Conservation (phyloP, 176 grass and related monocot genomes). For the Thalia dealbata region DNA sequence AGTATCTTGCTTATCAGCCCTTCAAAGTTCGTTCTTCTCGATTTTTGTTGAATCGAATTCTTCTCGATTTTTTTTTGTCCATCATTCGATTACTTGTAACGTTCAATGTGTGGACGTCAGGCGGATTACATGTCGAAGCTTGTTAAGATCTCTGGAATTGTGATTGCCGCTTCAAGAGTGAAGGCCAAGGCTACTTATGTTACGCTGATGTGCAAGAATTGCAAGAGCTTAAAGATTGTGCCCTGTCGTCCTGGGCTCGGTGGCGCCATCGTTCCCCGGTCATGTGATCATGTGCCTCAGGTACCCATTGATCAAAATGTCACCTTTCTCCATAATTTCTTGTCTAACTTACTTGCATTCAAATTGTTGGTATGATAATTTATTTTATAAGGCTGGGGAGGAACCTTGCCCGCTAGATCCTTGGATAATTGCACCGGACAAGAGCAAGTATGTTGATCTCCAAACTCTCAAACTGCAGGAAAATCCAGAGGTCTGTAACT, state of each 20-base stretch:
- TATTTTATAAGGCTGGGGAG: slow-evolving; percentile 59
- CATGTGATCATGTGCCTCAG: slow-evolving; percentile 72
- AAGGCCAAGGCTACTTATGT: slow-evolving; percentile 98
- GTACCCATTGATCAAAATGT: slow-evolving; percentile 22
- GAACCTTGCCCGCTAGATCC: slow-evolving; percentile 85
- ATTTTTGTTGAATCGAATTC: no score
- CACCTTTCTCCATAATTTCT: background rate
- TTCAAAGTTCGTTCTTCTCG: background rate
- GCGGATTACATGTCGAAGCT: slow-evolving; percentile 87
- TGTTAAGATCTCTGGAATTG: slow-evolving; percentile 83
- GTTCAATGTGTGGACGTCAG: slow-evolving; percentile 9
- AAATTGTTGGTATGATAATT: background rate
- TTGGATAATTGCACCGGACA: slow-evolving; percentile 91
- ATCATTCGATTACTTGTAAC: no score
- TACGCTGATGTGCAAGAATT: slow-evolving; percentile 90
- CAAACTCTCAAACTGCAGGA: slow-evolving; percentile 95
- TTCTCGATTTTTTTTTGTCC: background rate
- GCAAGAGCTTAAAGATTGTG: slow-evolving; percentile 53
- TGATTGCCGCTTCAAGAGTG: slow-evolving; percentile 81
- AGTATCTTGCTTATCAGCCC: slow-evolving; percentile 4
- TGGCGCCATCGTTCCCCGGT: slow-evolving; percentile 77
- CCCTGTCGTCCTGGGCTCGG: slow-evolving; percentile 84
- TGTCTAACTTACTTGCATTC: background rate
- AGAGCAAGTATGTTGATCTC: slow-evolving; percentile 97
- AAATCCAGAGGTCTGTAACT: slow-evolving; percentile 77